Conservation (phyloP, 805 yeast species). For the Ogataea kodamae region DNA sequence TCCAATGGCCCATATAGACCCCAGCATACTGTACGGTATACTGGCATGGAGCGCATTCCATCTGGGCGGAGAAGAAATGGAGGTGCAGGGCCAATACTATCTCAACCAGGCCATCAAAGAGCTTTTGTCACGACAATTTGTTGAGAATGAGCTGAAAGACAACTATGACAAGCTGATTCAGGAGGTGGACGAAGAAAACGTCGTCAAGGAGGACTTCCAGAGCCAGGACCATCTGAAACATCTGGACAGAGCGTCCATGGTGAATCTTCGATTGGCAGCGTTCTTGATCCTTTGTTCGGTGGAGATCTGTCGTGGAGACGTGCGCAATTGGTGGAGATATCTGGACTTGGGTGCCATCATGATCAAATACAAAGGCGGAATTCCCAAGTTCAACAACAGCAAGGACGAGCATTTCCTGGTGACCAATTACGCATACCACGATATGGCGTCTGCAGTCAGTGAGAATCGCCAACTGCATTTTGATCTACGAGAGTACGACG, state of each 20-base stretch:
- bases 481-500: constrained; percentile 55
- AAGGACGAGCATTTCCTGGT: constrained; percentile 69
- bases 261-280: constrained; percentile 54
- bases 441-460: constrained; percentile 60
- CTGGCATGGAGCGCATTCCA: constrained; percentile 57
- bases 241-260: constrained; percentile 31
- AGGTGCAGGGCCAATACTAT: constrained; percentile 46
- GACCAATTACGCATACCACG: constrained; percentile 79
- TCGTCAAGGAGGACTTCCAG: constrained; percentile 10
- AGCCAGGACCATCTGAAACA: constrained; percentile 11
- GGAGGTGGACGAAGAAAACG: constrained; percentile 27
- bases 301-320: constrained; percentile 81
- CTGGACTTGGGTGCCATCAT: constrained; percentile 64
- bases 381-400: constrained; percentile 45
- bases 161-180: constrained; percentile 25
- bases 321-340: constrained; percentile 67
- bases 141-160: constrained; percentile 21
- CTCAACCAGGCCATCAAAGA: constrained; percentile 45
- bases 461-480: constrained; percentile 64
- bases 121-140: constrained; percentile 33
- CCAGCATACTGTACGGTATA: constrained; percentile 48
- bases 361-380: constrained; percentile 60
- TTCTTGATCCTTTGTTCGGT: constrained; percentile 71
- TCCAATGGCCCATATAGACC: constrained; percentile 52
- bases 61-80: constrained; percentile 41